Conservation (phyloP, 495 filamentous ascomycete species). For the Penicillium coprophilum region DNA sequence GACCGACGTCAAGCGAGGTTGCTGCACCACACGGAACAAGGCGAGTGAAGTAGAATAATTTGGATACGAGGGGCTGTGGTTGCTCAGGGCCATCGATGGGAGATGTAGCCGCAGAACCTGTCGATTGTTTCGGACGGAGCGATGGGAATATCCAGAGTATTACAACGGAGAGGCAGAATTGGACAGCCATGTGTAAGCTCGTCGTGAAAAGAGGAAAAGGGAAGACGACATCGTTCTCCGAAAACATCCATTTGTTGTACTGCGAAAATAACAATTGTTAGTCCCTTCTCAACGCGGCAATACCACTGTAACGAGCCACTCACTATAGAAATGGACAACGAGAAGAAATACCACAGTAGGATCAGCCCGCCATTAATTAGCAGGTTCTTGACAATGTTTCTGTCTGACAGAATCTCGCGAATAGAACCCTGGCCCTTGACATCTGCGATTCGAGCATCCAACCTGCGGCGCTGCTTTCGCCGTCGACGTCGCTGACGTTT, state of each 20-base stretch:
- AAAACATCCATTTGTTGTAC: conserved; percentile 99
- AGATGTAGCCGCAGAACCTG: conserved; percentile 47
- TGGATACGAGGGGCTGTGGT: conserved; percentile 74
- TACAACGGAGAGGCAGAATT: conserved; percentile 78
- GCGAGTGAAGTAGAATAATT: conserved; percentile 85
- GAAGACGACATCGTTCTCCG: conserved; percentile 78
- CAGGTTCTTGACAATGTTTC: conserved; percentile 64
- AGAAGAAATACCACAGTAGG: conserved; percentile 90
- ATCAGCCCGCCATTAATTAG: conserved; percentile 76
- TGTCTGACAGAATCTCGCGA: conserved; percentile 55
- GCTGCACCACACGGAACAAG: conserved; percentile 91
- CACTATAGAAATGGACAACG: conserved; percentile 90
- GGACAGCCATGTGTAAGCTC: conserved; percentile 91
- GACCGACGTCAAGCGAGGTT: conserved; percentile 92
- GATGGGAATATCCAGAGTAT: conserved; percentile 83
- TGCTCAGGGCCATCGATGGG: conserved; percentile 47
- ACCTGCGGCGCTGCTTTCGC: conserved; percentile 61
- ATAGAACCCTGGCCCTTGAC: conserved; percentile 29
- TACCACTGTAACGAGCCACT: conserved; percentile 31
- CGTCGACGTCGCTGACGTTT: conserved; percentile 63
- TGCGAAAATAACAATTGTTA: conserved; percentile 28
- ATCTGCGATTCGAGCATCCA: conserved; percentile 72
- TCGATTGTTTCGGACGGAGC: conserved; percentile 65
- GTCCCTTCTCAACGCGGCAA: not conserved
- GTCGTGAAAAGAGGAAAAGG: conserved; percentile 96